Conservation (phyloP, 176 grass and related monocot species). For the Urochloa ruziziensis region DNA sequence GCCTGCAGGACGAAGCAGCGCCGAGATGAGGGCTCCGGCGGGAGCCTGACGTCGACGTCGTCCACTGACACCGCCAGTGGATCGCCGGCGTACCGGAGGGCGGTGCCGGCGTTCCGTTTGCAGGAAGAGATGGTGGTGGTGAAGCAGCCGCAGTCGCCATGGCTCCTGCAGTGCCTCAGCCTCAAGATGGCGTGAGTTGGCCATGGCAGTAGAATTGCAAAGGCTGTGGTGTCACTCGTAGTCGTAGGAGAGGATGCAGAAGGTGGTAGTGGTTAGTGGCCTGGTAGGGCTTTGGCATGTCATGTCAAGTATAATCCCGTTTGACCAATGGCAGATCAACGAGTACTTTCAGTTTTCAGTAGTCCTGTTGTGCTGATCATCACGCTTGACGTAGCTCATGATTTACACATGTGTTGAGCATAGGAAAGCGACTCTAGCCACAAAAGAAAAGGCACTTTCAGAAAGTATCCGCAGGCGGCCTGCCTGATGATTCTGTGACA, state of each 20-base stretch:
- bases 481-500: neutral
- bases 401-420: neutral
- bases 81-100: neutral
- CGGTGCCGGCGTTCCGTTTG: slow-evolving; percentile 8
- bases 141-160: slow-evolving; percentile 1
- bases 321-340: neutral
- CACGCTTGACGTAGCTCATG: neutral
- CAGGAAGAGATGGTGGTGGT: slow-evolving; percentile 13
- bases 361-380: neutral
- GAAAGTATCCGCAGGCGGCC: neutral
- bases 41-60: slow-evolving; percentile 34
- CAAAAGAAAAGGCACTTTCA: neutral
- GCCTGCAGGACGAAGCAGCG: neutral
- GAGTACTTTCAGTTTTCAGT: neutral
- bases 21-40: slow-evolving; percentile 14
- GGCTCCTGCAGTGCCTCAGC: slow-evolving; percentile 49
- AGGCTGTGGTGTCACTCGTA: neutral
- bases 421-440: neutral
- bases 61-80: slow-evolving; percentile 1
- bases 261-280: neutral
- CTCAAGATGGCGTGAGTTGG: slow-evolving; percentile 50
- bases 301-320: neutral
- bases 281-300: too few species aligned
- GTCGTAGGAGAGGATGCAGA: neutral
- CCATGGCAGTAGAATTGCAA: neutral